Conservation (phyloP, 2,329 filamentous ascomycete species). For the Talaromyces sp. region DNA sequence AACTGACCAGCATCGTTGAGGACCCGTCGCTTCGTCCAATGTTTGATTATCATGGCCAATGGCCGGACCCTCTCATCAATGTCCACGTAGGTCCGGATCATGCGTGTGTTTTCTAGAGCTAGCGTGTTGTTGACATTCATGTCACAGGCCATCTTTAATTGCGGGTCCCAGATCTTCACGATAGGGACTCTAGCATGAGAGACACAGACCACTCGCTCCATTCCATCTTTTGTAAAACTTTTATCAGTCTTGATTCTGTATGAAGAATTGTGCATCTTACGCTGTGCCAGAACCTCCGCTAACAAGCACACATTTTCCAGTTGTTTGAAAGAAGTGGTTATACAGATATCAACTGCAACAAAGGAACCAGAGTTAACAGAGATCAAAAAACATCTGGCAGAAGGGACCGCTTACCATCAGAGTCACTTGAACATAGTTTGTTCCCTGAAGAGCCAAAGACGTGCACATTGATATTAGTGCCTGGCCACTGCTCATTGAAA, state of each 20-base stretch:
- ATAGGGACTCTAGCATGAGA: conserved; percentile 95
- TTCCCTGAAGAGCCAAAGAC: conserved; percentile 99
- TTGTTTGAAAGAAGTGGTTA: conserved; percentile 84
- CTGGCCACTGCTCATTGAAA: conserved; percentile 88
- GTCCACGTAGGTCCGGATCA: conserved; percentile 96
- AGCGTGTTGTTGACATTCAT: conserved; percentile 99
- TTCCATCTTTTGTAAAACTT: conserved; percentile 64
- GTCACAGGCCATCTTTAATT: conserved; percentile 83
- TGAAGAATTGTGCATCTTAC: conserved; percentile 50
- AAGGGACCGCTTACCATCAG: conserved; percentile 66
- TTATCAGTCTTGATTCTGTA: background rate
- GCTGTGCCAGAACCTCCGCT: conserved; percentile 76
- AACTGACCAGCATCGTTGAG: conserved; percentile 90
- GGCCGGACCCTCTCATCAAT: conserved; percentile 87
- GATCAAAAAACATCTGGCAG: background rate
- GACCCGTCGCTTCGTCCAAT: conserved; percentile 91
- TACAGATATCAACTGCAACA: conserved; percentile 84
- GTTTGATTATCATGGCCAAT: conserved; percentile 93
- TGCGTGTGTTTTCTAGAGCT: conserved; percentile 91
- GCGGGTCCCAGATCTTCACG: conserved; percentile 97
- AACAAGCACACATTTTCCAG: conserved; percentile 88
- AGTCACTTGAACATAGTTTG: conserved; percentile 88
- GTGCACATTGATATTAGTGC: conserved; percentile 81
- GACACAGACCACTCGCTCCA: conserved; percentile 94
- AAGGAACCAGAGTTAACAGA: background rate